Conservation (phyloP, 805 yeast genomes). For the Vanderwaltozyma polyspora region DNA sequence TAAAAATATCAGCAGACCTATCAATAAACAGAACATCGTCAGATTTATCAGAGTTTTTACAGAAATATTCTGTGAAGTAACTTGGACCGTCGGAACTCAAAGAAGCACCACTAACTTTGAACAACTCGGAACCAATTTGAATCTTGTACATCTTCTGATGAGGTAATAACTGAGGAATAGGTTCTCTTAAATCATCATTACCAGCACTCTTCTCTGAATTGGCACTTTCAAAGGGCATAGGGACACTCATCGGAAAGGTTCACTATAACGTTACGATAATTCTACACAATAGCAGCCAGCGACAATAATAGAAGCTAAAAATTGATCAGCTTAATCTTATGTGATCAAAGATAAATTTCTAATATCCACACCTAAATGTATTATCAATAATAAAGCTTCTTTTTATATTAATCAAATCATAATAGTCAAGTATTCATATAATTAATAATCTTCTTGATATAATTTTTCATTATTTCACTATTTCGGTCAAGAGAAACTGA, state of each 20-base stretch:
- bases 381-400: too few relatives aligned
- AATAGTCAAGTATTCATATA: too few relatives aligned
- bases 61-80: slow-evolving; percentile 68
- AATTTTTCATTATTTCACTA: too few relatives aligned
- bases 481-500: too few relatives aligned
- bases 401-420: too few relatives aligned
- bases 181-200: background rate
- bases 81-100: slow-evolving; percentile 81
- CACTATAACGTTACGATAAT: too few relatives aligned
- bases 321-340: too few relatives aligned
- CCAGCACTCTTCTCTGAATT: background rate
- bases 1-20: slow-evolving; percentile 60
- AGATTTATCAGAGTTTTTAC: slow-evolving; percentile 1
- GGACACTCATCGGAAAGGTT: background rate
- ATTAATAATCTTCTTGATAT: too few relatives aligned
- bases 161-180: slow-evolving; percentile 35
- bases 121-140: slow-evolving; percentile 55
- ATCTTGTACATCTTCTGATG: slow-evolving; percentile 58
- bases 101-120: slow-evolving; percentile 63
- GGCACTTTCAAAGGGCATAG: background rate
- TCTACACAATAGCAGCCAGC: too few relatives aligned
- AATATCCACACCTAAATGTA: too few relatives aligned
- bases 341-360: too few relatives aligned
- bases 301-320: too few relatives aligned
- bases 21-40: slow-evolving; percentile 49